phyloP scores from a whole-genome alignment of 2,329 filamentous ascomycete genomes.

The Alternaria sp. region DNA sequence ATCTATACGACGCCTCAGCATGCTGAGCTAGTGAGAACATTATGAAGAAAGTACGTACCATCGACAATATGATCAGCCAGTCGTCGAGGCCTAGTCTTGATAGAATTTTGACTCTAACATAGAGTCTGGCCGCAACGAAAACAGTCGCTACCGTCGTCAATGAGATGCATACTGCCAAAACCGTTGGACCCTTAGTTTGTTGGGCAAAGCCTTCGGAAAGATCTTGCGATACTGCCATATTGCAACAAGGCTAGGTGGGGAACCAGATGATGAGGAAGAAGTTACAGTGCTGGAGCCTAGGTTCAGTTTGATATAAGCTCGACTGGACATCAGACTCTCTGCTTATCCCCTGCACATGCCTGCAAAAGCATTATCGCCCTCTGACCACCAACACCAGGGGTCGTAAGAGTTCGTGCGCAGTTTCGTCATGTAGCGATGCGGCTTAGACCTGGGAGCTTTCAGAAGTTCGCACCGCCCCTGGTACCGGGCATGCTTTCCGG shows the following conservation, averaged over 20 bases:
- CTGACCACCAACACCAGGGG: not conserved
- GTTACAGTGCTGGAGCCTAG: not conserved
- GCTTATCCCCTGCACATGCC: not conserved
- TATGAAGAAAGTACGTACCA: not conserved
- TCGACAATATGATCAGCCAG: not conserved
- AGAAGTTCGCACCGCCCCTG: not conserved
- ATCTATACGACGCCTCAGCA: not conserved
- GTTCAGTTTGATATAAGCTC: not conserved
- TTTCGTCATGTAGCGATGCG: not conserved
- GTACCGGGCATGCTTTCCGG: not conserved
- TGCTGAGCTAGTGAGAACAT: not conserved
- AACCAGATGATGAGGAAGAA: not conserved
- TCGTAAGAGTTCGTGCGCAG: not conserved
- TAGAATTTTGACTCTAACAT: not conserved
- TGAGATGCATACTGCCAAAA: not conserved
- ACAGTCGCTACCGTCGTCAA: not conserved
- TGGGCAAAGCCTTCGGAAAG: not conserved
- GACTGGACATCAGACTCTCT: not conserved
- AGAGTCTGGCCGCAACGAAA: not conserved
- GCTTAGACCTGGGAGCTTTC: not conserved
- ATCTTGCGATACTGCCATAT: not conserved
- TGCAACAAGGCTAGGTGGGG: not conserved
- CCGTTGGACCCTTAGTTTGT: not conserved
- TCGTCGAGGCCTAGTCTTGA: not conserved
- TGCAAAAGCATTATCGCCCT: not conserved